Evolutionary conservation across 2,329 filamentous ascomycete species (phyloP).

Genomic region (Sordariomycetes sp.): DNA sequence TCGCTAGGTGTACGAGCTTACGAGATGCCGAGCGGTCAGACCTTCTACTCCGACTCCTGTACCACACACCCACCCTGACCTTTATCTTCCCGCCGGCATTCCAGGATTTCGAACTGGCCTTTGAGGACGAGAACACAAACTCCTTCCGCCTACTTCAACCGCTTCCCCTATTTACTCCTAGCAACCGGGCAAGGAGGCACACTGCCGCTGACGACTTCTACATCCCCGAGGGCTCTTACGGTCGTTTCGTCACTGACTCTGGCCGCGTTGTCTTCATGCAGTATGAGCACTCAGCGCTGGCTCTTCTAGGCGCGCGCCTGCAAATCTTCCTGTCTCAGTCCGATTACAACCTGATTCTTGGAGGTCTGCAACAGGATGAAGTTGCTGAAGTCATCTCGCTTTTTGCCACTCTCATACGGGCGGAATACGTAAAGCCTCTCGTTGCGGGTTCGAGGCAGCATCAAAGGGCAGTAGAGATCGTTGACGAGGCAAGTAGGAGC

Average conservation of each 20-base stretch:
- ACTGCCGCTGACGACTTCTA: slow-evolving; percentile 37
- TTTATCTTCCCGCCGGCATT: slow-evolving; percentile 63
- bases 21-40: background rate
- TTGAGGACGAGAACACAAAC: slow-evolving; percentile 79
- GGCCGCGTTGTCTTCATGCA: slow-evolving; percentile 65
- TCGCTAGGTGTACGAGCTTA: slow-evolving; percentile 14
- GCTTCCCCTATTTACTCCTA: slow-evolving; percentile 44
- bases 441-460: slow-evolving; percentile 6
- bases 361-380: slow-evolving; percentile 42
- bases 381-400: slow-evolving; percentile 63
- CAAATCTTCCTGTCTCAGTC: slow-evolving; percentile 52
- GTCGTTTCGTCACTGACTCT: slow-evolving; percentile 65
- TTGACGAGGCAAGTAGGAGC: slow-evolving; percentile 42
- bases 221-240: slow-evolving; percentile 52
- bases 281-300: slow-evolving; percentile 65
- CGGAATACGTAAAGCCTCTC: slow-evolving; percentile 25
- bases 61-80: slow-evolving; percentile 61
- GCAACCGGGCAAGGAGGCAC: slow-evolving; percentile 7
- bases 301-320: slow-evolving; percentile 64
- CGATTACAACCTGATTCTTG: slow-evolving; percentile 36
- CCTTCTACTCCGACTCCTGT: slow-evolving; percentile 49
- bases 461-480: slow-evolving; percentile 26
- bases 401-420: slow-evolving; percentile 55
- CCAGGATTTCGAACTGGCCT: slow-evolving; percentile 59
- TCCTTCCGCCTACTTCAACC: slow-evolving; percentile 55